Base-by-base conservation (phyloP, 164 flowering plant genomes). In the Tetracentron sinense region DNA sequence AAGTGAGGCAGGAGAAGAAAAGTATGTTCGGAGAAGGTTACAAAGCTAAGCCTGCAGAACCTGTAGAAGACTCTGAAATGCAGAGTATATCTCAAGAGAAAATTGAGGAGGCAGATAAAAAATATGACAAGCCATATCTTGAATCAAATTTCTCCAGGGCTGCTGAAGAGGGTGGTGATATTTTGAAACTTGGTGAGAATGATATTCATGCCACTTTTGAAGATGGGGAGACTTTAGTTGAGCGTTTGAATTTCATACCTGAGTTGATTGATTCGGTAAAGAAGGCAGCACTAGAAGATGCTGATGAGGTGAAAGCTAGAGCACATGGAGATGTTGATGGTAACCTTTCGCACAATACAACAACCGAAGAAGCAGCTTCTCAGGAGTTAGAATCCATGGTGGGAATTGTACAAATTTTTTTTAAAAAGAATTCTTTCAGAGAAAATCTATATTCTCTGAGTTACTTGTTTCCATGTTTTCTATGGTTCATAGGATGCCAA, bases 211-310 rank as follows among this genome's bases (percentile, higher is more conserved):
- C 56, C 62, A 30, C 68, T 11, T 33, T 31, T 48, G 84, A 80
- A 65, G 70, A 68, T 50, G 54, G 53, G 38, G 72, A 74, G 46
- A 62, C 65, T 16, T 74, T 78, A 8, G 72, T 58, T 56, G 64
- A 75, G 52, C 59, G 59, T 69, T 70, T 84, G 69, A 81, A 74
- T 71, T 76, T 79, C 71, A 61, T 87, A 65, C 93, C 96, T 51
- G 96, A 90, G 69, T 71, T 90, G 64, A 77, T 85, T 67, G 92
- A 82, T 72, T 87, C 96, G 17, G 85, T 74, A 21, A 84, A 83
- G 63, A 78, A 68, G 69, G 86, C 82, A 26, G 81, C 83, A 44
- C 47, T 86, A 63, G 82, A 82, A 69, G 82, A 62, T 68, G 81
- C 54, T 27, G 85, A 83, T 64, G 88, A 81, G 66, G 88, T 81